Evolutionary conservation across 352 stramenopile genomes (phyloP), one percentile per base, ranked within the genome.

Genomic region (Plasmopara viticola): DNA sequence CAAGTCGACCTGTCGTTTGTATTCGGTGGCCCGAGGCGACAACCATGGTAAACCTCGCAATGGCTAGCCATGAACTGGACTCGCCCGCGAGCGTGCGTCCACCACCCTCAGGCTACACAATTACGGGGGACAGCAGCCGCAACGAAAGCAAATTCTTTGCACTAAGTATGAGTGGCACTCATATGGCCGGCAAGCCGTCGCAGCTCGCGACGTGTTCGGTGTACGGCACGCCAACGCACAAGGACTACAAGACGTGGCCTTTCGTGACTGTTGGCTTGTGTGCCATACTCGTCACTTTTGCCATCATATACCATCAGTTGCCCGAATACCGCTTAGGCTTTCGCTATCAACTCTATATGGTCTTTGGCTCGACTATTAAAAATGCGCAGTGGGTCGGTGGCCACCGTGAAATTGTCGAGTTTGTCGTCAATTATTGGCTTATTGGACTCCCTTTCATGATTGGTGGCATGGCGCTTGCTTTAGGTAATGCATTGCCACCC

Each of bases 171-270:
- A 87, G 74, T 48, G 62, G 53, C 40, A 72, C 64, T 14, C 62
- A 74, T 40, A 60, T 56, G 34, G 64, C 63, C 42, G 74, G 66
- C 17, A 75, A 86, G 52, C 60, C 64, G 6, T 86, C 76, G 34
- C 56, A 54, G 18, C 58, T 86, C 14, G 75, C 75, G 5, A 83
- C 74, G 52, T 77, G 74, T 18, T 87, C 82, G 31, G 68, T 91
- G 35, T 91, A 91, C 64, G 72, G 72, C 44, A 91, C 81, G 30
- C 81, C 81, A 13, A 58, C 89, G 51, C 61, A 73, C 53, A 91
- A 91, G 58, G 87, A 76, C 41, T 88, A 90, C 70, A 91, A 91
- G 68, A 66, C 64, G 46, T 91, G 81, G 81, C 81, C 81, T 4
- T 91, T 87, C 48, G 53, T 77, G 10, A 63, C 78, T 28, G 81